Conservation (phyloP, 1,139 yeast species). For the Arxiozyma telluris region DNA sequence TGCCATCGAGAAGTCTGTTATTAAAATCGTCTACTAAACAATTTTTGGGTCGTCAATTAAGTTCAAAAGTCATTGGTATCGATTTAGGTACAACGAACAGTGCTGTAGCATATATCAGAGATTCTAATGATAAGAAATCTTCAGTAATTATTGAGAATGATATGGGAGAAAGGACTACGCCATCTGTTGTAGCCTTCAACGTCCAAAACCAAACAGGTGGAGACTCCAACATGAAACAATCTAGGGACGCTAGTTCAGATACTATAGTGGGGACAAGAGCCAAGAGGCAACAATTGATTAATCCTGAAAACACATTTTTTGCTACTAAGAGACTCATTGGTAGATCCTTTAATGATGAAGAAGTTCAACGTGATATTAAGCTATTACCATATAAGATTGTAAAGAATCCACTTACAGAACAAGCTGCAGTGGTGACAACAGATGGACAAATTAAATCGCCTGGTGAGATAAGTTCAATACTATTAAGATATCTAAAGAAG, state of each 20-base stretch:
- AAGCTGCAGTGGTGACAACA: conserved; percentile 48
- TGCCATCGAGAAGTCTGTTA: not conserved
- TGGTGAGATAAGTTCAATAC: conserved; percentile 25
- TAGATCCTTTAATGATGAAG: conserved; percentile 50
- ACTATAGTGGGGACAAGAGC: conserved; percentile 51
- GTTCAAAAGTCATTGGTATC: conserved; percentile 51
- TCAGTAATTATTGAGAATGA: conserved; percentile 52
- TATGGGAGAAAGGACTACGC: conserved; percentile 63
- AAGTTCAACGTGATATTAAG: conserved; percentile 52
- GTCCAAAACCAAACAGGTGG: conserved; percentile 28
- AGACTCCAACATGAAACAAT: conserved; percentile 24
- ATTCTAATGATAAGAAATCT: conserved; percentile 39
- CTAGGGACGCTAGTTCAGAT: conserved; percentile 39
- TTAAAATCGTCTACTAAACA: conserved; percentile 3
- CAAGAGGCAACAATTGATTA: conserved; percentile 55
- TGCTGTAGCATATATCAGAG: conserved; percentile 50
- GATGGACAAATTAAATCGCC: conserved; percentile 23
- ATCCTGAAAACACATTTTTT: conserved; percentile 60
- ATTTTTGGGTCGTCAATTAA: not conserved
- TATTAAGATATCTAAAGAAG: conserved; percentile 37
- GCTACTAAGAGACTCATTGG: conserved; percentile 73
- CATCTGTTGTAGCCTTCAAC: conserved; percentile 59
- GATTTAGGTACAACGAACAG: conserved; percentile 78
- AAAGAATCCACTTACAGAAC: conserved; percentile 38
- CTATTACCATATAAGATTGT: conserved; percentile 50